Conservation (phyloP, 495 filamentous ascomycete species). For the Penicillium samsonianum region DNA sequence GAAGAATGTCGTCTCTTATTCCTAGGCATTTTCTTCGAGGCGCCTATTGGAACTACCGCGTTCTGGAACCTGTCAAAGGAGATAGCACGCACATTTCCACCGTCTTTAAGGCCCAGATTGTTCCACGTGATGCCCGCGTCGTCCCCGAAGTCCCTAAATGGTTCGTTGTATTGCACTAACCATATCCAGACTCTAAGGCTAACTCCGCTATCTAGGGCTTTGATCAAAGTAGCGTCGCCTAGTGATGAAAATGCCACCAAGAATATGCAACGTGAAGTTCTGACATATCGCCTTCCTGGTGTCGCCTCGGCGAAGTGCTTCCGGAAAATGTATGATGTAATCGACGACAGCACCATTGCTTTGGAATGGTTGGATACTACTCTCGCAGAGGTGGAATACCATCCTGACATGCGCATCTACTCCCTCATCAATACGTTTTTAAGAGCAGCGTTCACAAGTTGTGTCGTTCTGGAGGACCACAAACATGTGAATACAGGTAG, state of each 20-base stretch:
- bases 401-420: background rate
- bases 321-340: background rate
- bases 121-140: background rate
- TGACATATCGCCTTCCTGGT: background rate
- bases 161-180: background rate
- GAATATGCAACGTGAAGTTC: background rate
- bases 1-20: background rate
- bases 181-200: background rate
- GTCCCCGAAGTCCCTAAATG: background rate
- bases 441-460: background rate
- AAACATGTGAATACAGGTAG: background rate
- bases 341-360: background rate
- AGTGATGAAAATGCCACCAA: background rate
- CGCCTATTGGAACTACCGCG: background rate
- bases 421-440: background rate
- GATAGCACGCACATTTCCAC: background rate
- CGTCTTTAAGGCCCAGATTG: background rate
- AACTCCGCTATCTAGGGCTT: background rate
- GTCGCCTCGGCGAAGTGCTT: background rate
- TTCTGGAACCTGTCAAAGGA: background rate
- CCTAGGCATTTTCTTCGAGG: background rate
- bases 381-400: background rate
- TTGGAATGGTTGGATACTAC: constrained; percentile 1
- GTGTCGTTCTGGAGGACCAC: background rate
- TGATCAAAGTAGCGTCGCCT: background rate